Base-by-base conservation (phyloP, 1,284 basidiomycete genomes). In the Salmacisia buchloeana region DNA sequence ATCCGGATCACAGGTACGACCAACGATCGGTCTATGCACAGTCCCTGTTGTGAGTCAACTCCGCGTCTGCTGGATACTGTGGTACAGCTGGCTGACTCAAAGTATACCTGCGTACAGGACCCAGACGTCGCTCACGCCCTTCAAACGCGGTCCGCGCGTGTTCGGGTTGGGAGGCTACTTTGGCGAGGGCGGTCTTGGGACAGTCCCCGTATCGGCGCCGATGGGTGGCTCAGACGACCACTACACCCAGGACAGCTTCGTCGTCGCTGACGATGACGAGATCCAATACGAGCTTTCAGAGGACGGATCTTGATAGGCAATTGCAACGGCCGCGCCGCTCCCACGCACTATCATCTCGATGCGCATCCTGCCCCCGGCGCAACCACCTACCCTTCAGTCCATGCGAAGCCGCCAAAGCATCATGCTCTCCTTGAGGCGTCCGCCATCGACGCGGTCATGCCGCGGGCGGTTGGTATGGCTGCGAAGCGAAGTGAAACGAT, bases 1-100 rank as follows among this genome's bases (percentile, higher is more conserved):
- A 83, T 18, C 86, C 88, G 15, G 41, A 43, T 58, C 82, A 85
- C n/a, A 88, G 87, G 12, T 92, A 77, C 68, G 62, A 77, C 52
- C 76, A 77, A 65, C 67, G 71, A 59, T 67, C 69, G 21, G 58
- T 77, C 27, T 79, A 79, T 62, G 58, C 72, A 66, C 76, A 76
- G 62, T 74, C 71, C 35, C 67, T 78, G 33, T 58, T 77, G 63
- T 74, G 33, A 61, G 61, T 64, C 56, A 27, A 21, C 29, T 3
- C 21, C 33, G 18, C 12, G 21, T 13, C 45, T 10, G 23, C 13
- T 38, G 27, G 10, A 21, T 31, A 34, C 45, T 41, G n/a, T 21
- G 27, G 34, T 31, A 25, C 35, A 35, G 39, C 39, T 25, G 3
- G 34, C 49, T 54, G 29, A 54, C 49, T 54, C 61, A 27, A 35